Conservation (phyloP, 257 asterid species). For the Striga asiatica region DNA sequence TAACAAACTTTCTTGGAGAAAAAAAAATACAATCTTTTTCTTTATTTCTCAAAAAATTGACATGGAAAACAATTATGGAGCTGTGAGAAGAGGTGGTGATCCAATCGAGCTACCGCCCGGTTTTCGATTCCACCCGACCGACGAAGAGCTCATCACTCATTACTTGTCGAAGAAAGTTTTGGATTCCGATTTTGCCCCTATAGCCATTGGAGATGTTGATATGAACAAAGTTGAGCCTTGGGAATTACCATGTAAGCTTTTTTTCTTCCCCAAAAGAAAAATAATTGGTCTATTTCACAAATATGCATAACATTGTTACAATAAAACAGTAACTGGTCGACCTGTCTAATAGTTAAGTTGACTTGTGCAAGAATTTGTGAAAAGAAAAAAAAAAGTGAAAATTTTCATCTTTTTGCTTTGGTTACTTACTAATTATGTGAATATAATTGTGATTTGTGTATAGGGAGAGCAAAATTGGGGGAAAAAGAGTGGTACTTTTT, state of each 20-base stretch:
- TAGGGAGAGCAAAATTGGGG: conserved; percentile 70
- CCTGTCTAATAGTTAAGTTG: too few relatives aligned
- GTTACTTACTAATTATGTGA: neutral
- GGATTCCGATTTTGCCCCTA: conserved; percentile 30
- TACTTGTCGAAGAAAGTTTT: conserved; percentile 41
- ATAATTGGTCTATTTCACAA: too few relatives aligned
- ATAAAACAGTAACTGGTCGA: too few relatives aligned
- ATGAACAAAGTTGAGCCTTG: conserved; percentile 87
- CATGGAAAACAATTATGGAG: conserved; percentile 33
- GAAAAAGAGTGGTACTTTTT: conserved; percentile 88
- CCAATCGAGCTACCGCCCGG: conserved; percentile 74
- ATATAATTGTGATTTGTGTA: neutral
- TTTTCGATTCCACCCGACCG: conserved; percentile 81
- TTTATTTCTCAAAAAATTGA: conserved; percentile 9
- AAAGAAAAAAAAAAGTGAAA: neutral
- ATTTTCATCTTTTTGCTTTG: neutral
- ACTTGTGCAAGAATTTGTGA: too few relatives aligned
- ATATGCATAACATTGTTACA: too few relatives aligned
- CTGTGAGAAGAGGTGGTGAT: conserved; percentile 27
- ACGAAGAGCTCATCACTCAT: conserved; percentile 76
- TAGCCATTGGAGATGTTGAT: conserved; percentile 71
- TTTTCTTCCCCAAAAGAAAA: too few relatives aligned
- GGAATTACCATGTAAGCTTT: conserved; percentile 71
- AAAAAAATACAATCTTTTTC: conserved; percentile 6
- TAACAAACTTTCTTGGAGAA: neutral